Base-by-base conservation (phyloP, 2,329 filamentous ascomycete genomes). In the Fusarium nematophilum region DNA sequence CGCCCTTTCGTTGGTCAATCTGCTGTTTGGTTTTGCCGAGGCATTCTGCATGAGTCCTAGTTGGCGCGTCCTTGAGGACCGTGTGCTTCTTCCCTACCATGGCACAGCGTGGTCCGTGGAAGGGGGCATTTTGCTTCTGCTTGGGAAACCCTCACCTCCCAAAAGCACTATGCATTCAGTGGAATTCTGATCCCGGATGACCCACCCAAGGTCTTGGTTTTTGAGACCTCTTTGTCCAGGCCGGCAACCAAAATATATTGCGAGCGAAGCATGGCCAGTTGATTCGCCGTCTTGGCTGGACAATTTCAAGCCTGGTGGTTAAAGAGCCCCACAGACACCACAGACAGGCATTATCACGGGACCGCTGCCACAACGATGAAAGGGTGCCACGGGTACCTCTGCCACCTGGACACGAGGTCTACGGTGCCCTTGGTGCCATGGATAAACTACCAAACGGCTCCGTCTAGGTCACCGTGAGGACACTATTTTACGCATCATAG, bases 271-370 rank as follows among this genome's bases (percentile, higher is more conserved):
- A 30, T 36, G 33, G 18, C 46, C 47, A 21, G 46, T 17, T 42
- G 18, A 33, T 39, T 34, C 36, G 31, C 48, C 40, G 47, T n/a
- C 30, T 4, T 47, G 21, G 36, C 45, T 25, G 15, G 33, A 48
- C 45, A 23, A 21, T 46, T 27, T 21, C 18, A 27, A 5, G 31
- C 31, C 27, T 9, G 14, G n/a, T 26, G 15, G n/a, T 34, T 29
- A 34, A 31, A 13, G n/a, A 18, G 39, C 36, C 42, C 59, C 58
- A 55, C 56, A 44, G 42, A 55, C 53, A 57, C 64, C 66, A 68
- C 66, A 68, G 62, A 34, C 27, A 26, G 21, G 18, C 26, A 53
- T 40, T 38, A 68, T 68, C 66, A 69, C 66, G 66, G 66, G 66
- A 67, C 39, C 47, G 21, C 18, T 34, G 17, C 42, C 17, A 54